Evolutionary conservation across 2,329 filamentous ascomycete genomes (phyloP), one percentile per base, ranked within the genome.

Genomic region (Ophiocordyceps camponoti-rufipedis): DNA sequence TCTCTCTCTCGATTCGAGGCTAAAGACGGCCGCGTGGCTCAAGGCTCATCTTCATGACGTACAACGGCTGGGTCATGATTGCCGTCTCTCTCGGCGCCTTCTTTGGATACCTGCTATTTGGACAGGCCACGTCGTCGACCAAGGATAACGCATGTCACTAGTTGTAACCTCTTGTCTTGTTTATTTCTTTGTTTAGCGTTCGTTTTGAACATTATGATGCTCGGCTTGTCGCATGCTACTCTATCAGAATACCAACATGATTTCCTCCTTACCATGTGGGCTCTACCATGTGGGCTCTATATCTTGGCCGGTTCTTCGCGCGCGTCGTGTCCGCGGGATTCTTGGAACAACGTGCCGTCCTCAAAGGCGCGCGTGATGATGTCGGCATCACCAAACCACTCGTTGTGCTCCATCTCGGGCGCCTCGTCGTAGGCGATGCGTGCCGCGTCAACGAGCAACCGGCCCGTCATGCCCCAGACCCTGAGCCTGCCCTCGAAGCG

Each of bases 1-100:
- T 39, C n/a, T 39, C 35, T 12, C 35, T 39, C 35, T 14, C 13
- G 7, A 23, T 16, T 14, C 31, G 31, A 7, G 10, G 38, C 38
- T 19, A 40, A 40, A 16, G 10, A 8, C 6, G n/a, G 38, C 4
- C 6, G 38, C n/a, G 23, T 3, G 23, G 23, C n/a, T 9, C 31
- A 33, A 96, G 89, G 91, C 71, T 98, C 49, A 67, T 98, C 19
- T 98, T 98, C 65, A 98, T 98, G 91, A 98, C 91, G n/a, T 98
- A 98, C 67, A 98, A 98, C 57, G 91, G 91, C 47, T 94, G 85
- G 80, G 80, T 98, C 53, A 98, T 98, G 91, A 64, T 94, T 52
- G 76, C 89, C 3, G 88, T 96, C 14, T 83, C 83, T 1, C 68
- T 93, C 10, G 91, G 91, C 14, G 88, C 89, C 0, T 94, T 93